phyloP scores from a whole-genome alignment of 768 basidiomycete genomes.

The Daedaleopsis sinensis region DNA sequence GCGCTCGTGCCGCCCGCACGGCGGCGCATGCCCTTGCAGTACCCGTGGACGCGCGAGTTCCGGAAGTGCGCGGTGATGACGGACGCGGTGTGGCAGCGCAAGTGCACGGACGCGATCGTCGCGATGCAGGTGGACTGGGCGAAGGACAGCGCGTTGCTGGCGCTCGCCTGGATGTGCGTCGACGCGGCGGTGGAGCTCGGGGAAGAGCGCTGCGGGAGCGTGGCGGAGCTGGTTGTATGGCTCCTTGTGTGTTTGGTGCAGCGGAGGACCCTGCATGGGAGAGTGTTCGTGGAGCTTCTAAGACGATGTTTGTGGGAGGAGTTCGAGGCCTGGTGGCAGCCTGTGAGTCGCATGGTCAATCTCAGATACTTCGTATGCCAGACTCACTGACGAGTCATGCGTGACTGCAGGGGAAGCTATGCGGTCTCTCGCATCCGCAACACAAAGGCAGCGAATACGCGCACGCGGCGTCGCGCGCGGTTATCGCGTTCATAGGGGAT shows the following conservation, averaged over 20 bases:
- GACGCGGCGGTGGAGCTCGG: background rate
- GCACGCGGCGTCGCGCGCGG: slow-evolving; percentile 3
- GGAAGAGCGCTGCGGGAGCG: background rate
- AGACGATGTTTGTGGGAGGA: slow-evolving; percentile 4
- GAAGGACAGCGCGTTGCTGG: background rate
- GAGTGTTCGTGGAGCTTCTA: slow-evolving; percentile 3
- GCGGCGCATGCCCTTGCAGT: background rate
- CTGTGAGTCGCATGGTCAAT: slow-evolving; percentile 6
- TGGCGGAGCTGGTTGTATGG: background rate
- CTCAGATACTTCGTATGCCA: background rate
- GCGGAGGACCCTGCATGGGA: background rate
- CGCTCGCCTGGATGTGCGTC: slow-evolving; percentile 8
- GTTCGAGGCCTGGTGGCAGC: slow-evolving; percentile 16
- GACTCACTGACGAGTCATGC: background rate
- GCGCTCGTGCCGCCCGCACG: background rate
- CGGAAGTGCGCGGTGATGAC: slow-evolving; percentile 4
- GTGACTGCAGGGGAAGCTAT: background rate
- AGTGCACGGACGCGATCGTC: slow-evolving; percentile 14
- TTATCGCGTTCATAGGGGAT: slow-evolving; percentile 13
- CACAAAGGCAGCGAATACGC: background rate
- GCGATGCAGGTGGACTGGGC: slow-evolving; percentile 10
- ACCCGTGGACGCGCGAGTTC: slow-evolving; percentile 14
- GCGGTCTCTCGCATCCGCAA: background rate
- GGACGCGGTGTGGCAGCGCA: background rate
- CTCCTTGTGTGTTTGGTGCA: slow-evolving; percentile 12